phyloP scores from a whole-genome alignment of 2,329 filamentous ascomycete species.

The Penicillium sp. region DNA sequence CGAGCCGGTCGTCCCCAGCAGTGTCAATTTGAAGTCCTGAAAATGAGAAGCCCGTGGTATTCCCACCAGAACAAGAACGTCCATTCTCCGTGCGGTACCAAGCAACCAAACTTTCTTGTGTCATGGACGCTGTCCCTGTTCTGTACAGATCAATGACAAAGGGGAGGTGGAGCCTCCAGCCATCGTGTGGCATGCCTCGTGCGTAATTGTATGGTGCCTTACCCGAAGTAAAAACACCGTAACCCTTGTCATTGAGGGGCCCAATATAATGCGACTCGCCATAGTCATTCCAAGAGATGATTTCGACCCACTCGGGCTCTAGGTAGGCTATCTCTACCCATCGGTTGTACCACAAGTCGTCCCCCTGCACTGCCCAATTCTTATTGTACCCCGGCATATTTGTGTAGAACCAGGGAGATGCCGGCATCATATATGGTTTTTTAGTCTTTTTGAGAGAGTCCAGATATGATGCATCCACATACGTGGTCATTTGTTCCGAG shows the following conservation, averaged over 20 bases:
- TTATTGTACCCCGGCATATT: constrained; percentile 58
- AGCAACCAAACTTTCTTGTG: constrained; percentile 12
- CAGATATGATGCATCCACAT: constrained; percentile 41
- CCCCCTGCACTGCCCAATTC: constrained; percentile 65
- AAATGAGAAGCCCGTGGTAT: constrained; percentile 1
- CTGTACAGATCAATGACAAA: constrained; percentile 40
- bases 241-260: constrained; percentile 42
- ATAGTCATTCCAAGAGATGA: constrained; percentile 63
- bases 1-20: background rate
- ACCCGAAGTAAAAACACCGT: constrained; percentile 8
- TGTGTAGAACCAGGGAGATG: constrained; percentile 60
- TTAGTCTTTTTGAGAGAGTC: constrained; percentile 21
- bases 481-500: constrained; percentile 26
- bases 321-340: constrained; percentile 51
- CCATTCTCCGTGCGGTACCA: constrained; percentile 12
- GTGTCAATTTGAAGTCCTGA: background rate
- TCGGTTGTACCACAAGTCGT: constrained; percentile 60
- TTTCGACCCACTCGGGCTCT: constrained; percentile 29
- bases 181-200: constrained; percentile 30
- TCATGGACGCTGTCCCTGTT: constrained; percentile 21
- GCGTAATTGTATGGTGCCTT: constrained; percentile 44
- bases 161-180: constrained; percentile 34
- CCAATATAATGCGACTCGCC: constrained; percentile 62
- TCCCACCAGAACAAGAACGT: constrained; percentile 5
- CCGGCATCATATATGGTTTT: constrained; percentile 55